Evolutionary conservation across 257 asterid genomes (phyloP).

Genomic region (Cynanchum wilfordii): DNA sequence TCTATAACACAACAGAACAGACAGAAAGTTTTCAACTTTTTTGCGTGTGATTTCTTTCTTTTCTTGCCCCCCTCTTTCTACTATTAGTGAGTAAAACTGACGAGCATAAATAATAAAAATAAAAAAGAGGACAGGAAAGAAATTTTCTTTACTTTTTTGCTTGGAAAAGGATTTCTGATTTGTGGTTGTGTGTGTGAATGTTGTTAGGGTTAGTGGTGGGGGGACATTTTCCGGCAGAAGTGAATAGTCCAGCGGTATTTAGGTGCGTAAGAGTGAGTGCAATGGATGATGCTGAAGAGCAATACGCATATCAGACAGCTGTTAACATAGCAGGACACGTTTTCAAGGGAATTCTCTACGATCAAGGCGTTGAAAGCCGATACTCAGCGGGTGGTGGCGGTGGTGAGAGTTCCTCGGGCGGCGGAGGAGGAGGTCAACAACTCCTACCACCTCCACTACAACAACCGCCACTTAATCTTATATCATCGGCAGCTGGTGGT

Average conservation of each 20-base stretch:
- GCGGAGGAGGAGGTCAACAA: slow-evolving; percentile 24
- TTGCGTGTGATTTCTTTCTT: slow-evolving; percentile 17
- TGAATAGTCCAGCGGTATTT: slow-evolving; percentile 55
- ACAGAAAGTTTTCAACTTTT: not conserved
- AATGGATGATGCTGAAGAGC: slow-evolving; percentile 58
- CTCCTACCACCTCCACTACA: slow-evolving; percentile 7
- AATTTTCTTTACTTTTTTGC: not conserved
- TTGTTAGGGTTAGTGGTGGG: slow-evolving; percentile 59
- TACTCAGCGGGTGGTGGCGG: slow-evolving; percentile 19
- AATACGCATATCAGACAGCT: slow-evolving; percentile 70
- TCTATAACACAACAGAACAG: not conserved
- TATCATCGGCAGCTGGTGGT: slow-evolving; percentile 17
- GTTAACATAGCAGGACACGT: slow-evolving; percentile 68
- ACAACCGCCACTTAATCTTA: slow-evolving; percentile 29
- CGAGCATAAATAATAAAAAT: too few species aligned
- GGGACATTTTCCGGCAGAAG: slow-evolving; percentile 56
- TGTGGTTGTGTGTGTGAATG: not conserved
- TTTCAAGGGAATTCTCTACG: slow-evolving; percentile 74
- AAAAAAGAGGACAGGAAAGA: not conserved
- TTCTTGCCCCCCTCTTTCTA: slow-evolving; percentile 1
- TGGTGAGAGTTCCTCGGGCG: slow-evolving; percentile 37
- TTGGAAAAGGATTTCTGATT: slow-evolving; percentile 1
- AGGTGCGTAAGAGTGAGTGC: slow-evolving; percentile 69
- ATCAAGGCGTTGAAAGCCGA: slow-evolving; percentile 60
- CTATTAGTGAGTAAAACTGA: slow-evolving; percentile 41